A percentile compares a stretch with the other conserved stretches of the same genome.
phyloP scores from a whole-genome alignment of 352 stramenopile genomes.

The Globisporangium nagaii region DNA sequence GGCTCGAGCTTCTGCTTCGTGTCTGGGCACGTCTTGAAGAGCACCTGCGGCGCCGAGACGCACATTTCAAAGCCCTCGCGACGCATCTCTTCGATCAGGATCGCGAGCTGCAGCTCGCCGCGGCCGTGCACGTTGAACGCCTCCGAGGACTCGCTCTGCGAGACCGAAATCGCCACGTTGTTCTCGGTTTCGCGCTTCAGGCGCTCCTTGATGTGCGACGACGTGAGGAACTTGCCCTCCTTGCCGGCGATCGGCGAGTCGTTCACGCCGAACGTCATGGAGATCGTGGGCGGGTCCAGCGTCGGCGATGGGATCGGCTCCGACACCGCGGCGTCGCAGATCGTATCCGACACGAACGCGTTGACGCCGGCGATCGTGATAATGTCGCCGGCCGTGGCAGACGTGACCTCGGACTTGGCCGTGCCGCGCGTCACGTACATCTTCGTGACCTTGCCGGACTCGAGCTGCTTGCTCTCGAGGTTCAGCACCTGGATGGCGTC shows the following conservation, averaged over 20 bases:
- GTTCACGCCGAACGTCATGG: conserved; percentile 98
- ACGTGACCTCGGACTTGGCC: conserved; percentile 79
- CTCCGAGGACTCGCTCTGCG: conserved; percentile 81
- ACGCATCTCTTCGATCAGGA: conserved; percentile 98
- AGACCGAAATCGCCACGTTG: conserved; percentile 96
- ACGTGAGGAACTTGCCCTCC: conserved; percentile 97
- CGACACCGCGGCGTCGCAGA: conserved; percentile 64
- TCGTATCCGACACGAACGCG: conserved; percentile 87
- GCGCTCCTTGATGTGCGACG: conserved; percentile 91
- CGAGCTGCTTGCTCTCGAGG: conserved; percentile 75
- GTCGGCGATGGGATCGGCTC: conserved; percentile 91
- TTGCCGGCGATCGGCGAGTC: conserved; percentile 94
- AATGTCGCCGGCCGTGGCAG: conserved; percentile 93
- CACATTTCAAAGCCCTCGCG: conserved; percentile 98
- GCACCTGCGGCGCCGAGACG: conserved; percentile 94
- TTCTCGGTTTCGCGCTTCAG: conserved; percentile 95
- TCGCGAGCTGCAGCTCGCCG: conserved; percentile 97
- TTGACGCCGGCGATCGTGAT: conserved; percentile 95
- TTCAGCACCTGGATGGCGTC: conserved; percentile 90
- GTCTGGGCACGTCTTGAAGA: conserved; percentile 86
- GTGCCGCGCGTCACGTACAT: conserved; percentile 83
- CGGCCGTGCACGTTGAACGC: conserved; percentile 94
- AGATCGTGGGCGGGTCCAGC: conserved; percentile 96
- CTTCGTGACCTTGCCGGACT: conserved; percentile 81
- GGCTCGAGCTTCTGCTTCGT: conserved; percentile 86